Conservation (phyloP, 805 yeast genomes). For the Alloascoidea africana region DNA sequence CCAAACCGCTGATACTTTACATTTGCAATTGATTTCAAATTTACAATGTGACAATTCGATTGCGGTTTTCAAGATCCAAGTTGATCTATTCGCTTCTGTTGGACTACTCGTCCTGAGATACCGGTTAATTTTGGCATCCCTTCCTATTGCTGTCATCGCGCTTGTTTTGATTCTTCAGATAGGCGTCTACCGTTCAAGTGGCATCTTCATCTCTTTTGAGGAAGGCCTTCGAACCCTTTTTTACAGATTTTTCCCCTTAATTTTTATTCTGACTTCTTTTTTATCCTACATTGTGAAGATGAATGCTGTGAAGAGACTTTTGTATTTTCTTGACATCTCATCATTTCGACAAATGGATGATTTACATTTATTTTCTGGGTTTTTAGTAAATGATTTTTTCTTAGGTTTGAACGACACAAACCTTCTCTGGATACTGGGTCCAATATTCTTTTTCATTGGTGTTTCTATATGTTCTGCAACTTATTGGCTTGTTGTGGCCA, state of each 20-base stretch:
- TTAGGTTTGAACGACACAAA: conserved; percentile 49
- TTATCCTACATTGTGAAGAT: conserved; percentile 16
- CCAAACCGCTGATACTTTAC: conserved; percentile 8
- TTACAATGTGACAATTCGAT: conserved; percentile 3
- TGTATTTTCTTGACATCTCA: conserved; percentile 32
- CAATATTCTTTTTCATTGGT: conserved; percentile 34
- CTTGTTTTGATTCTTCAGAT: conserved; percentile 42
- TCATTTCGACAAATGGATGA: conserved; percentile 14
- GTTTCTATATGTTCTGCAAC: conserved; percentile 25
- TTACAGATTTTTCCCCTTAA: conserved; percentile 12
- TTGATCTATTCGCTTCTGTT: conserved; percentile 48
- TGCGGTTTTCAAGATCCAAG: conserved; percentile 12
- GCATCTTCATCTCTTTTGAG: conserved; percentile 27
- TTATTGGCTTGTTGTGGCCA: conserved; percentile 8
- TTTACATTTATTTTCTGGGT: conserved; percentile 7
- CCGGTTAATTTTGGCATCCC: conserved; percentile 56
- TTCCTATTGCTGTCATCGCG: conserved; percentile 47
- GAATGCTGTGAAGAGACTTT: conserved; percentile 19
- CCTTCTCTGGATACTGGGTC: conserved; percentile 41
- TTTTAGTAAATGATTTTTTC: conserved; percentile 34
- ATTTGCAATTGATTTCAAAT: conserved; percentile 16
- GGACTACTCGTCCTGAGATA: conserved; percentile 61
- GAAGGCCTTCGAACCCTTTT: conserved; percentile 27
- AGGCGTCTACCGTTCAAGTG: conserved; percentile 21
- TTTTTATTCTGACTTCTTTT: conserved; percentile 14